Evolutionary conservation across 2,329 filamentous ascomycete species (phyloP), one percentile per base, ranked within the genome.

Genomic region (Macrophomina pseudophaseolina): DNA sequence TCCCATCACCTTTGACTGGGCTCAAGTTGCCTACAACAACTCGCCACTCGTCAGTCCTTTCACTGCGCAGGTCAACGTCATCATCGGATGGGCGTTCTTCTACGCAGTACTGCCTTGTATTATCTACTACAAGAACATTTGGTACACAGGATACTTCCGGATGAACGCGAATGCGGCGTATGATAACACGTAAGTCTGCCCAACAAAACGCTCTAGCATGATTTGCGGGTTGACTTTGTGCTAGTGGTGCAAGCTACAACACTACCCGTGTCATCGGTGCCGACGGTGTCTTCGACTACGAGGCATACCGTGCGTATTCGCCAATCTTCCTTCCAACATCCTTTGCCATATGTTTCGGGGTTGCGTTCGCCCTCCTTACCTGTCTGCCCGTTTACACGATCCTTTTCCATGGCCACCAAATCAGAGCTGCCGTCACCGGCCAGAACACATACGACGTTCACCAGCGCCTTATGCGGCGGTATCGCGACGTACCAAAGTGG

Each of bases 1-100:
- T 7, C 90, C 90, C 1, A 87, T 93, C 42, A 92, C 90, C 0
- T 91, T 93, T 72, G 90, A 93, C 80, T 92, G 90, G 90, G 90
- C 89, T 1, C 72, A 67, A 12, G 73, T 76, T 14, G 59, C 69
- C 11, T 71, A 69, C 28, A 77, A 77, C 65, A 71, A 77, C 12
- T 70, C 73, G 60, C 76, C 76, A 1, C 67, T 78, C 8, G 70
- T 78, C 12, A 69, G 73, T n/a, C 76, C 76, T 11, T 70, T 69
- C 18, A 72, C 74, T 64, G 65, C 75, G 3, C 71, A 74, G 40
- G 42, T 76, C 32, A 78, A 78, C 49, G 75, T 73, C 0, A 69
- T 78, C 8, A 72, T 78, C 58, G 75, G 75, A 7, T 68, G 77
- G 32, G 53, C 73, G 3, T 46, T 77, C 5, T 77, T 78, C 32